Percentiles rank a stretch among this genome's conserved stretches.
phyloP scores from a whole-genome alignment of 768 basidiomycete genomes.

The Tulasnella sp. region DNA sequence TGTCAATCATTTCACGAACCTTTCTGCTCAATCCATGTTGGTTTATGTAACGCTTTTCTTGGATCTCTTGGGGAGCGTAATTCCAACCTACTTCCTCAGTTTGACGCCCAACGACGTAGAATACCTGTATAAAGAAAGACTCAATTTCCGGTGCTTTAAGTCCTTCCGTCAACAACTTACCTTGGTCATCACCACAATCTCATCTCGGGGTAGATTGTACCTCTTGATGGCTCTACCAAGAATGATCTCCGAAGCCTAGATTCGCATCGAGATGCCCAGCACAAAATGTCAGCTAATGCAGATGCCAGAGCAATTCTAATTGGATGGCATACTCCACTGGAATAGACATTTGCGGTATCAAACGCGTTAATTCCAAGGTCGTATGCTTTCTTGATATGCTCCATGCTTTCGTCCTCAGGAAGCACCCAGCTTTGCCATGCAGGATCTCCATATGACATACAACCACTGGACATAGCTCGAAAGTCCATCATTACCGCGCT shows the following conservation, averaged over 20 bases:
- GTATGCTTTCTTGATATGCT: slow-evolving; percentile 3
- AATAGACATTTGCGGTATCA: slow-evolving; percentile 25
- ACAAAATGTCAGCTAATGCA: too few species aligned
- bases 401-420: slow-evolving; percentile 31
- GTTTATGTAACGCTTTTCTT: neutral
- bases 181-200: neutral
- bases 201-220: slow-evolving; percentile 14
- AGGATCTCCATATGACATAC: slow-evolving; percentile 42
- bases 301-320: too few species aligned
- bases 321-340: slow-evolving; percentile 30
- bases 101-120: too few species aligned
- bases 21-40: slow-evolving; percentile 3
- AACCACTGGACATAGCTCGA: too few species aligned
- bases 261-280: too few species aligned
- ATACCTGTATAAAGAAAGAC: too few species aligned
- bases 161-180: slow-evolving; percentile 1
- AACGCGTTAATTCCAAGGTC: slow-evolving; percentile 51
- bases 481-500: too few species aligned
- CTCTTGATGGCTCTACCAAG: slow-evolving; percentile 16
- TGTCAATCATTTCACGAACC: too few species aligned
- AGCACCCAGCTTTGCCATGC: slow-evolving; percentile 45
- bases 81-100: too few species aligned
- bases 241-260: neutral
- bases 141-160: neutral
- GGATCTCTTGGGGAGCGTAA: neutral